Conservation (phyloP, 768 basidiomycete genomes). For the Podaxis sp. region DNA sequence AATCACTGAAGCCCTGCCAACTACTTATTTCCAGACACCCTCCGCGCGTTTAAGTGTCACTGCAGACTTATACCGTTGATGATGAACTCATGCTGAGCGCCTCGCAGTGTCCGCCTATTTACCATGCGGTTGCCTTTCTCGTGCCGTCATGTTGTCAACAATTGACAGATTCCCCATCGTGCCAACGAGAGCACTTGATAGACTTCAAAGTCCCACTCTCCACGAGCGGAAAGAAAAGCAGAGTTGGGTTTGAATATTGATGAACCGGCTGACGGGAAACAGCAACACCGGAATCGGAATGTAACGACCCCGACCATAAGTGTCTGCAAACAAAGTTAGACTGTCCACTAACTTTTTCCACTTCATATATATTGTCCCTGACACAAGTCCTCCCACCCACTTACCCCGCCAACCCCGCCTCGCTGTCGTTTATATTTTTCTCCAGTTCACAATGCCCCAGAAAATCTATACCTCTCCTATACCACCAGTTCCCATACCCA, state of each 20-base stretch:
- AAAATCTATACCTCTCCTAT: constrained; percentile 45
- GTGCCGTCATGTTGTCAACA: too few species aligned
- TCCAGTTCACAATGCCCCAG: constrained; percentile 27
- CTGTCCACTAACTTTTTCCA: too few species aligned
- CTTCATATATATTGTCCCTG: not conserved
- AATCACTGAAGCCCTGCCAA: too few species aligned
- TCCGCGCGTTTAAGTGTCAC: too few species aligned
- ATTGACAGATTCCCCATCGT: too few species aligned
- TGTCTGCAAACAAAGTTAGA: too few species aligned
- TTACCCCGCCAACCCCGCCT: not conserved
- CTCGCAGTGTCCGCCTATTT: not conserved
- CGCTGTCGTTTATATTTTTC: not conserved
- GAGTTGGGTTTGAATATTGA: not conserved
- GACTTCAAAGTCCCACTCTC: not conserved
- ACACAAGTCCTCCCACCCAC: not conserved
- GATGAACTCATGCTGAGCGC: too few species aligned
- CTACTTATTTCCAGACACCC: too few species aligned
- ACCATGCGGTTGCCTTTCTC: not conserved
- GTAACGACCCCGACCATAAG: not conserved
- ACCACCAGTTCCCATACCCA: constrained; percentile 31
- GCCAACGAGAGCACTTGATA: not conserved
- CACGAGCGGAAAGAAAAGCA: not conserved
- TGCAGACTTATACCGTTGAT: too few species aligned
- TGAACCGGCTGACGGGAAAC: not conserved
- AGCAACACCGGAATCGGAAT: not conserved